Evolutionary conservation across 352 stramenopile genomes (phyloP).

Genomic region (Globisporangium nagaii): DNA sequence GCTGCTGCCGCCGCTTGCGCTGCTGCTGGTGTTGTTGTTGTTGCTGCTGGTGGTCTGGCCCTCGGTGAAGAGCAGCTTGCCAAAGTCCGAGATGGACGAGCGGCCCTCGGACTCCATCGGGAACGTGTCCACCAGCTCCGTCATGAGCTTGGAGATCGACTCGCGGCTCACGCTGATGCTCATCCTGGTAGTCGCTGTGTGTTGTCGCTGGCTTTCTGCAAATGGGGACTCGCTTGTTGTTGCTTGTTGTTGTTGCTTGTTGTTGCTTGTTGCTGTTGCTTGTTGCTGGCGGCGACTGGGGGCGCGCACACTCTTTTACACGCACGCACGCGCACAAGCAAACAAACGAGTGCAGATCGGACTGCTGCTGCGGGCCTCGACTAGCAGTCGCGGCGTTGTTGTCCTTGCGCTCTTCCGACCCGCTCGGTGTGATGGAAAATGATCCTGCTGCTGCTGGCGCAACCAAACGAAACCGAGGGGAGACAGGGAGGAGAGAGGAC

Average conservation of each 20-base stretch:
- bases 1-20: background rate
- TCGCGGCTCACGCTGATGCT: slow-evolving; percentile 78
- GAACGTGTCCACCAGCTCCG: slow-evolving; percentile 76
- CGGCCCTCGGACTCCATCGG: slow-evolving; percentile 70
- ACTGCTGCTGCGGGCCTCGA: background rate
- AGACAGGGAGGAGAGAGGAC: background rate
- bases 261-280: slow-evolving; percentile 1
- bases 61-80: slow-evolving; percentile 82
- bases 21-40: slow-evolving; percentile 6
- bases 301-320: background rate
- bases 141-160: slow-evolving; percentile 85
- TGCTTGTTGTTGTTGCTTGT: slow-evolving; percentile 3
- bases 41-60: slow-evolving; percentile 23
- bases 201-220: background rate
- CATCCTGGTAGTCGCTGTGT: slow-evolving; percentile 23
- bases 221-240: slow-evolving; percentile 1
- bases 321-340: background rate
- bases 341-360: background rate
- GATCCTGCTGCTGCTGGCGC: slow-evolving; percentile 1
- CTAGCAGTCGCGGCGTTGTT: background rate
- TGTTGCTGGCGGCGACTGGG: no score
- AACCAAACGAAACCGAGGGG: background rate
- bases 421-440: slow-evolving; percentile 3
- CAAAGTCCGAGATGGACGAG: slow-evolving; percentile 83
- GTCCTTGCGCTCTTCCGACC: background rate